Percentiles rank a stretch among this genome's conserved stretches.
Evolutionary conservation across 257 asterid genomes (phyloP).

Genomic region (Fraxinus americana): DNA sequence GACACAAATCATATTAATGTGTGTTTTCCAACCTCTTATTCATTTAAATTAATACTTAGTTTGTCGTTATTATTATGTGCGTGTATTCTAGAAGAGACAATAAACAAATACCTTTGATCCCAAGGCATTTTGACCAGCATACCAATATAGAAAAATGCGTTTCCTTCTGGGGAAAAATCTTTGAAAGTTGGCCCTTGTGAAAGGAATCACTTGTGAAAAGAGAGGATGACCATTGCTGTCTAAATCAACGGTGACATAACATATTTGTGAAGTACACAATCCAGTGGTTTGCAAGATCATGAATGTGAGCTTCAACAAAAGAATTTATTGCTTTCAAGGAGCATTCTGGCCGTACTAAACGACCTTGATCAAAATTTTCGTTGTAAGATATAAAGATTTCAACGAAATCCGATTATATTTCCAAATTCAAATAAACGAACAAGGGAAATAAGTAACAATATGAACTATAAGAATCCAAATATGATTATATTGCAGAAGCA

Average conservation of each 20-base stretch:
- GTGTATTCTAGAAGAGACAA: too few relatives aligned
- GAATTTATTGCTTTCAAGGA: neutral
- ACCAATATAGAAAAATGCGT: conserved; percentile 6
- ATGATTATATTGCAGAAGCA: too few relatives aligned
- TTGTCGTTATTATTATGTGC: too few relatives aligned
- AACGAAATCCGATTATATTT: neutral
- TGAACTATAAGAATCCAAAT: neutral
- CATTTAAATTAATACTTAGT: too few relatives aligned
- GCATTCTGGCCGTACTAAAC: neutral
- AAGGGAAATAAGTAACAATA: neutral
- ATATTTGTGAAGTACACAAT: neutral
- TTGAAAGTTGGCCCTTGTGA: conserved; percentile 6
- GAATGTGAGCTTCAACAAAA: neutral
- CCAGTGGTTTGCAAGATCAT: neutral
- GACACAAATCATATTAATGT: too few relatives aligned
- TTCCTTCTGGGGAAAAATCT: neutral
- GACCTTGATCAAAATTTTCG: neutral
- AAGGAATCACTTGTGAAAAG: conserved; percentile 18
- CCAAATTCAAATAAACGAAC: neutral
- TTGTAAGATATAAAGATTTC: neutral
- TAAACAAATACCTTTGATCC: neutral
- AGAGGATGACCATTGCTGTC: neutral
- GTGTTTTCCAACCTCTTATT: too few relatives aligned
- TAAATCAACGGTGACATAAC: conserved; percentile 3
- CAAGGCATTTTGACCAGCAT: conserved; percentile 22